phyloP scores from a whole-genome alignment of 1,284 basidiomycete genomes.

The Anthracocystis setariae region DNA sequence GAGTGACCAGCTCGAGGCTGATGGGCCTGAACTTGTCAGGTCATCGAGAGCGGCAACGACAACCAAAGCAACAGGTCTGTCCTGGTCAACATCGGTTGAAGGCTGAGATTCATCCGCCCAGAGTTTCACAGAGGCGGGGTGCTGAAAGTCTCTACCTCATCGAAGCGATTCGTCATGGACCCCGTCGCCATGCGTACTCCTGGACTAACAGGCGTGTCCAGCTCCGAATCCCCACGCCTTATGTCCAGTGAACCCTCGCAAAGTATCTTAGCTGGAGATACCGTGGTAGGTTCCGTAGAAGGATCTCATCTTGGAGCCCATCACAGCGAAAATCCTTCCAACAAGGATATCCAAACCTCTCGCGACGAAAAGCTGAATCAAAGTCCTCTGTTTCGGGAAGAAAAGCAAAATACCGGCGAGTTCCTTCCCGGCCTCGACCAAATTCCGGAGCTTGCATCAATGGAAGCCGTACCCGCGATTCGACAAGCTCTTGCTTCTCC shows the following conservation, averaged over 20 bases:
- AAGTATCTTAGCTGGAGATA: no score
- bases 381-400: not conserved
- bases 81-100: no score
- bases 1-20: no score
- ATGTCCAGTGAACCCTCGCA: no score
- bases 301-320: no score
- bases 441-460: conserved; percentile 7
- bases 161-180: not conserved
- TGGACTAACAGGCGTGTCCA: not conserved
- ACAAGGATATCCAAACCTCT: not conserved
- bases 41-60: no score
- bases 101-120: no score
- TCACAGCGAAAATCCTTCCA: no score
- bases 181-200: conserved; percentile 27
- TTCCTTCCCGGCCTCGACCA: conserved; percentile 5
- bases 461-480: conserved; percentile 2
- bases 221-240: not conserved
- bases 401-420: not conserved
- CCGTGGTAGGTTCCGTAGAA: no score
- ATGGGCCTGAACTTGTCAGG: no score
- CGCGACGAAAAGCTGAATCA: not conserved
- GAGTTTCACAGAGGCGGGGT: no score
- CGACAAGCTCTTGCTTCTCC: conserved; percentile 6
- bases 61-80: no score
- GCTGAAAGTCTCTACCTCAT: not conserved